These are phyloP conservation scores for Colletotrichum limetticola DNA, from an alignment of 2,329 filamentous ascomycete species.

Conservation along the genomic window DNA sequence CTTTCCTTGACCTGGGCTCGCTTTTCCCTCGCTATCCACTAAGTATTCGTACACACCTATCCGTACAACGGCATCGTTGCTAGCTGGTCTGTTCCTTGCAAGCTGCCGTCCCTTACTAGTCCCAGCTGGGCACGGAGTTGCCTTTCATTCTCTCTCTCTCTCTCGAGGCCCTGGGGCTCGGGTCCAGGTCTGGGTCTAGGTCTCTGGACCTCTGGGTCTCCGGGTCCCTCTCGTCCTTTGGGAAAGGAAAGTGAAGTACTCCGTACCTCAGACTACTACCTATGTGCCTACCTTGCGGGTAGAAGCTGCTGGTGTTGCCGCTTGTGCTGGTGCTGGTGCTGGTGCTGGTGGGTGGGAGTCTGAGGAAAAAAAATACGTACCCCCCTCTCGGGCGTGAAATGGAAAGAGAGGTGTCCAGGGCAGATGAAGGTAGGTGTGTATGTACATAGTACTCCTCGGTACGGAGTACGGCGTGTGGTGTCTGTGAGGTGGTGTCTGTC, in stretches of 20 bases:
- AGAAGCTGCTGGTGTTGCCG: too few relatives aligned
- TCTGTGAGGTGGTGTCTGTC: background rate
- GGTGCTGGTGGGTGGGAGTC: background rate
- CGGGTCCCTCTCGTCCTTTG: slow-evolving; percentile 4
- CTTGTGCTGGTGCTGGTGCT: too few relatives aligned
- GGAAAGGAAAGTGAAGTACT: background rate
- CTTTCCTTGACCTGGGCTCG: background rate
- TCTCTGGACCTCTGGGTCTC: background rate
- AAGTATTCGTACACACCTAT: background rate
- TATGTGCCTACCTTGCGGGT: too few relatives aligned
- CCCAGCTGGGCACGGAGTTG: slow-evolving; percentile 12
- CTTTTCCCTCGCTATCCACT: background rate
- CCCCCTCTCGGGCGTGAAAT: background rate
- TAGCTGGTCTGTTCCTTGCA: slow-evolving; percentile 3
- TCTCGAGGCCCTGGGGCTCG: background rate
- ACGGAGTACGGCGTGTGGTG: background rate
- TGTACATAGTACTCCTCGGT: background rate
- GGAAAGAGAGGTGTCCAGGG: background rate
- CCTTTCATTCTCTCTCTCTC: background rate
- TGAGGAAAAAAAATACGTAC: background rate
- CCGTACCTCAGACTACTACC: too few relatives aligned
- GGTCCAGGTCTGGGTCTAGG: slow-evolving; percentile 4
- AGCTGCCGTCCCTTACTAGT: slow-evolving; percentile 11
- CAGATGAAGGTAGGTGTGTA: too few relatives aligned
- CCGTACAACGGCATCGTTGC: background rate